Base-by-base conservation (phyloP, 192 early-diverging fungal species). In the Backusella liffmaniae region DNA sequence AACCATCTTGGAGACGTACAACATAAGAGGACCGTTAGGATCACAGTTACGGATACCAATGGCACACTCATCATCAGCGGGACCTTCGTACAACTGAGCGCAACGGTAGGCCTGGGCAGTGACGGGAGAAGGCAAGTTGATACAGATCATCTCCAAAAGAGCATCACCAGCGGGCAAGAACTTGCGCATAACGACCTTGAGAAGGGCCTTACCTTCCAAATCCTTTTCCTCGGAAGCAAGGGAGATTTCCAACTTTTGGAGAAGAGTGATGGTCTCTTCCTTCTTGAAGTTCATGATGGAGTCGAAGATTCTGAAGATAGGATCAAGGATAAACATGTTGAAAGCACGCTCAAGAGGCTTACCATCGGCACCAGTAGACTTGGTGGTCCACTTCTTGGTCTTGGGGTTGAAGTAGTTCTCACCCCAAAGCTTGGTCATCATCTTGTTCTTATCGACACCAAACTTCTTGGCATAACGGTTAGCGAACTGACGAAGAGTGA, bases 1-100 rank as follows among this genome's bases (percentile, higher is more conserved):
- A 78, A 97, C 96, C 97, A 98, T 97, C 94, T 99, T 99, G 86
- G 96, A 97, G 81, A 99, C 91, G 91, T 99, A 98, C 83, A 99
- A 88, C 96, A 99, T 97, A 76, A 99, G 94, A 59, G 97, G 97
- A 86, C 88, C 97, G 39, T 91, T 91, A 83, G 96, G 92, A 87
- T 99, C 94, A 85, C 96, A 98, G 79, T 90, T 82, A 39, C 84
- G 83, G 83, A 99, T 97, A 84, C 89, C 95, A 70, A 84, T 81
- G 80, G 96, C 97, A 84, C 94, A 95, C 86, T 95, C 95, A 86
- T 98, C 96, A 84, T 97, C 96, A 78, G 84, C 69, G 75, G 96
- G 96, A 83, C 97, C 97, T 88, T 97, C 96, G 91, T 98, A 99
- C 41, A 44, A 44, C 41, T 44, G 41, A 44, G 9, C 41, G 41